Base-by-base conservation (phyloP, 768 basidiomycete species). In the Termitomyces sp. region DNA sequence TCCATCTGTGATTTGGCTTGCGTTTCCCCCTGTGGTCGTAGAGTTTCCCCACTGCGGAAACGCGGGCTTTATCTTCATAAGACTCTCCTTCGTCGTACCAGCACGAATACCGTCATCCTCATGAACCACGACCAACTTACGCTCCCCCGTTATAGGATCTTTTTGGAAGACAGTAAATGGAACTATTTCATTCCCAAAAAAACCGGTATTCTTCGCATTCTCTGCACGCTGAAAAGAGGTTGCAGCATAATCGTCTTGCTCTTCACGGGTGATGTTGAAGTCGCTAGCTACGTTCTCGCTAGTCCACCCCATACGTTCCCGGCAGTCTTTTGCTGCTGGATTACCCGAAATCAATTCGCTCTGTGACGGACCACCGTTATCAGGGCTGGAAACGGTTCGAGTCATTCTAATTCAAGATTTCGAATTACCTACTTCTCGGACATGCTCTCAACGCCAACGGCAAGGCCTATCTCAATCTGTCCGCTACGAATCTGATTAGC, bases 391-490 rank as follows among this genome's bases (percentile, higher is more conserved):
- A 52, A 40, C 26, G 3, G 2, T 14, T n/a, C 41, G n/a, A 20
- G 52, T 13, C 40, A 52, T 30, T 28, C 5, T 18, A 16, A 36
- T 28, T 11, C 11, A 26, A 11, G 14, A 44, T 51, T 9, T 44
- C 54, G 55, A 44, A 2, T 35, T 22, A 68, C 81, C 59, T 69
- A 89, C 82, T 87, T 87, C 66, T 82, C 72, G 11, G 86, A 86
- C 93, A 96, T 93, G 71, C 84, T 88, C 71, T 95, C 92, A 16
- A 90, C 80, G n/a, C 92, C 94, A 49, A 92, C 69, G 32, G 89
- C 89, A 18, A 93, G 75, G 2, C 92, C 91, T 54, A 92, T 76
- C 45, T 91, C 82, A 45, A 92, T 90, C 67, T 92, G 87, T n/a
- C 89, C 88, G 11, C 77, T 78, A 16, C 82, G 78, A 49, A 94